Evolutionary conservation across 2,329 filamentous ascomycete genomes (phyloP).

Genomic region (Berkeleyomyces basicola): DNA sequence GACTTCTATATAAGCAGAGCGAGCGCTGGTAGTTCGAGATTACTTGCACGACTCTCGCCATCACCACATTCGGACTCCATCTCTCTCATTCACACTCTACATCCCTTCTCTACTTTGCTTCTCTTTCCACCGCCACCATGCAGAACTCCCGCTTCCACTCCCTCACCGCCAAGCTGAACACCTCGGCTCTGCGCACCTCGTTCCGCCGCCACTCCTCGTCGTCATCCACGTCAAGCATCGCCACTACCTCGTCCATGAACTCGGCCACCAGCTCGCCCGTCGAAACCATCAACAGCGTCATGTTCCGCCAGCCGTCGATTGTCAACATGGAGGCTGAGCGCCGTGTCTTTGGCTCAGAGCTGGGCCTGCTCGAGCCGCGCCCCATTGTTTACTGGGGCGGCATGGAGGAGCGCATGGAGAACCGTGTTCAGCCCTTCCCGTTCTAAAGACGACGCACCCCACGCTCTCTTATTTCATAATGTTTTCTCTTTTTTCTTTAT

Average conservation of each 20-base stretch:
- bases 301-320: slow-evolving; percentile 40
- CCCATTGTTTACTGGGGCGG: slow-evolving; percentile 48
- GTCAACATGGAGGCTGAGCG: slow-evolving; percentile 42
- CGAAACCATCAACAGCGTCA: slow-evolving; percentile 41
- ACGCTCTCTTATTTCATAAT: neutral
- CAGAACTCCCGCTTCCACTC: slow-evolving; percentile 32
- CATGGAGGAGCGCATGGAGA: slow-evolving; percentile 39
- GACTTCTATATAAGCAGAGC: neutral
- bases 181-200: slow-evolving; percentile 31
- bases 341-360: slow-evolving; percentile 33
- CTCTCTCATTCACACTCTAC: neutral
- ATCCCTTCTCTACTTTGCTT: neutral
- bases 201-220: slow-evolving; percentile 35
- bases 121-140: slow-evolving; percentile 23
- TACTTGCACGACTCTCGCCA: neutral
- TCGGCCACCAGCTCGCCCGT: slow-evolving; percentile 26
- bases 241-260: slow-evolving; percentile 9
- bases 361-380: slow-evolving; percentile 42
- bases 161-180: slow-evolving; percentile 34
- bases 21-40: slow-evolving; percentile 2
- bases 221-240: slow-evolving; percentile 24
- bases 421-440: slow-evolving; percentile 8
- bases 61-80: neutral
- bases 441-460: slow-evolving; percentile 1
- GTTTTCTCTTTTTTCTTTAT: neutral